Conservation (phyloP, 306 rosid genomes). For the Acacia confusa region DNA sequence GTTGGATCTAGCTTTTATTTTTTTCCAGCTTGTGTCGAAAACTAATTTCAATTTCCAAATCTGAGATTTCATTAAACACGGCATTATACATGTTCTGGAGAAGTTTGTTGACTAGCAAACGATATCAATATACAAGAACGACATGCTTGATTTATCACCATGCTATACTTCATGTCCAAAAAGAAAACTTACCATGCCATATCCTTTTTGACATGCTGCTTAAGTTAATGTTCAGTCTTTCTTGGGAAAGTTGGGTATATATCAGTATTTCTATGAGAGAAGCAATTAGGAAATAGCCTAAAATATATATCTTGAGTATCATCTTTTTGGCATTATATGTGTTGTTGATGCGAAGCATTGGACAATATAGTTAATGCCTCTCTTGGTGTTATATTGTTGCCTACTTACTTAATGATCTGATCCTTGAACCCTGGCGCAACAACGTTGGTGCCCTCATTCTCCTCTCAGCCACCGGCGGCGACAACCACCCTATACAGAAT, state of each 20-base stretch:
- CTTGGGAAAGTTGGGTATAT: background rate
- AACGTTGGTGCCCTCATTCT: too few relatives aligned
- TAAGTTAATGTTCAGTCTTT: background rate
- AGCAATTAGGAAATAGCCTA: background rate
- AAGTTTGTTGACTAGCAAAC: too few relatives aligned
- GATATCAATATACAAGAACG: too few relatives aligned
- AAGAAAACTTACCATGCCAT: background rate
- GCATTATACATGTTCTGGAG: too few relatives aligned
- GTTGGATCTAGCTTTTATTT: background rate
- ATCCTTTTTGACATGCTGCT: background rate
- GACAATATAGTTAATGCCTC: slow-evolving; percentile 19
- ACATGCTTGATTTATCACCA: too few relatives aligned
- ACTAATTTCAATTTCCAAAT: background rate
- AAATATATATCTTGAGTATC: background rate
- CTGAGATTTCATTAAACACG: background rate
- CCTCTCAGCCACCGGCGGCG: too few relatives aligned
- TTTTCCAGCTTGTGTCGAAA: background rate
- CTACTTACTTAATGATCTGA: too few relatives aligned
- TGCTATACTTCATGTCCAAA: background rate
- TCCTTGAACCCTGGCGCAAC: too few relatives aligned
- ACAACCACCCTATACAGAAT: too few relatives aligned
- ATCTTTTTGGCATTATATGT: too few relatives aligned
- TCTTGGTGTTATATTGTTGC: background rate
- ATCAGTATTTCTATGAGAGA: background rate
- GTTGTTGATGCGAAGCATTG: background rate